Percentiles rank a stretch among this genome's conserved stretches.
Conservation (phyloP, 257 asterid species). For the Petunia axillaris region DNA sequence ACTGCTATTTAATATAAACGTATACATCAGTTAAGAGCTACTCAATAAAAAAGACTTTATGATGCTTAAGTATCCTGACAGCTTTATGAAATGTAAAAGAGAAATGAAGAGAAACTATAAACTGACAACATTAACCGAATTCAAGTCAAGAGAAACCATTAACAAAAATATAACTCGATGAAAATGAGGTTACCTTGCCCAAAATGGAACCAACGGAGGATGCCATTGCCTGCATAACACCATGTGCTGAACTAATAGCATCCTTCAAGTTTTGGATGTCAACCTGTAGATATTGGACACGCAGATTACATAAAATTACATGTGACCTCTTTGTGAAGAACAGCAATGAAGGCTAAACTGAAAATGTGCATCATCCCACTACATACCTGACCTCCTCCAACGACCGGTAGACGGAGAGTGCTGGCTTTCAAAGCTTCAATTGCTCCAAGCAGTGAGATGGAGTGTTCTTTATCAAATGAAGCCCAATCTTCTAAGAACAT, state of each 20-base stretch:
- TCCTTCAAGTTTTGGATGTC: conserved; percentile 77
- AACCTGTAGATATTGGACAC: conserved; percentile 46
- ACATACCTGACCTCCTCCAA: conserved; percentile 82
- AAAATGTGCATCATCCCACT: not conserved
- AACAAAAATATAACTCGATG: conserved; percentile 8
- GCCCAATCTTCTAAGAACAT: conserved; percentile 71
- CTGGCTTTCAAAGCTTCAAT: conserved; percentile 91
- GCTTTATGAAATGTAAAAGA: not conserved
- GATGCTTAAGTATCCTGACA: not conserved
- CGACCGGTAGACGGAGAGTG: conserved; percentile 88
- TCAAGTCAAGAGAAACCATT: not conserved
- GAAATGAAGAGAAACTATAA: not conserved
- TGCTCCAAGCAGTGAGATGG: conserved; percentile 70
- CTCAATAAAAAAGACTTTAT: not conserved
- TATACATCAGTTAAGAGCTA: conserved; percentile 10
- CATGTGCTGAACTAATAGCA: conserved; percentile 76
- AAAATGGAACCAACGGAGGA: conserved; percentile 56
- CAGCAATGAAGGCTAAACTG: not conserved
- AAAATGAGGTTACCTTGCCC: conserved; percentile 56
- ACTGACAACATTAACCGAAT: not conserved
- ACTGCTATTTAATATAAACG: not conserved
- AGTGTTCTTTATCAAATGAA: conserved; percentile 72
- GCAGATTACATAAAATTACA: not conserved
- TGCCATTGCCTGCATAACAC: conserved; percentile 74
- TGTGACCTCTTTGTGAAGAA: not conserved